Conservation (phyloP, 2,329 filamentous ascomycete genomes). For the Fonsecaea erecta region DNA sequence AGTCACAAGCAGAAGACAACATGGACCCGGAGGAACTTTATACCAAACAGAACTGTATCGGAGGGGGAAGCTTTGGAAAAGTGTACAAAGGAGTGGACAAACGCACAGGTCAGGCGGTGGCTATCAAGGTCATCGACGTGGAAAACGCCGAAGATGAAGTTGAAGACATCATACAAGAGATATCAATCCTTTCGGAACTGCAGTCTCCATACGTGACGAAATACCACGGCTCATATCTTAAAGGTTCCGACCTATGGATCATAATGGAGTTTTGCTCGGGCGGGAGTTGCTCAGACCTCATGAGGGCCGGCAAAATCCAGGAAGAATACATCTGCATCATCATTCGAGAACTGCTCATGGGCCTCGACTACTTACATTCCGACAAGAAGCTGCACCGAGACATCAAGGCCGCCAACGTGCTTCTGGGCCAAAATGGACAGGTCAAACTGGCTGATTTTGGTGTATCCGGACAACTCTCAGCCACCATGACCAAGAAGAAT, state of each 20-base stretch:
- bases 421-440: constrained; percentile 87
- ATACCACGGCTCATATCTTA: constrained; percentile 96
- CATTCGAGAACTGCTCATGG: constrained; percentile 82
- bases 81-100: constrained; percentile 99
- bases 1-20: not conserved
- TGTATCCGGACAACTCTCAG: constrained; percentile 92
- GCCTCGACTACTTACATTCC: constrained; percentile 87
- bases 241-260: constrained; percentile 96
- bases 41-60: constrained; percentile 90
- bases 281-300: constrained; percentile 91
- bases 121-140: constrained; percentile 98
- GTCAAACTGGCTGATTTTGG: constrained; percentile 98
- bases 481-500: constrained; percentile 99
- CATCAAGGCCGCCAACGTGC: constrained; percentile 94
- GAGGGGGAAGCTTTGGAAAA: constrained; percentile 96
- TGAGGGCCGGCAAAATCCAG: constrained; percentile 88
- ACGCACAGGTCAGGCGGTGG: constrained; percentile 87
- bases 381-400: constrained; percentile 97
- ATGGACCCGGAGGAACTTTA: constrained; percentile 90
- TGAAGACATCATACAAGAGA: constrained; percentile 98
- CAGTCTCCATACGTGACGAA: constrained; percentile 96
- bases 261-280: constrained; percentile 99
- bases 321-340: constrained; percentile 99
- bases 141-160: constrained; percentile 99
- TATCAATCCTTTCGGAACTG: constrained; percentile 93